These are phyloP conservation scores for Penicillium sp. DNA, from an alignment of 2,329 filamentous ascomycete species.

Conservation along the genomic window DNA sequence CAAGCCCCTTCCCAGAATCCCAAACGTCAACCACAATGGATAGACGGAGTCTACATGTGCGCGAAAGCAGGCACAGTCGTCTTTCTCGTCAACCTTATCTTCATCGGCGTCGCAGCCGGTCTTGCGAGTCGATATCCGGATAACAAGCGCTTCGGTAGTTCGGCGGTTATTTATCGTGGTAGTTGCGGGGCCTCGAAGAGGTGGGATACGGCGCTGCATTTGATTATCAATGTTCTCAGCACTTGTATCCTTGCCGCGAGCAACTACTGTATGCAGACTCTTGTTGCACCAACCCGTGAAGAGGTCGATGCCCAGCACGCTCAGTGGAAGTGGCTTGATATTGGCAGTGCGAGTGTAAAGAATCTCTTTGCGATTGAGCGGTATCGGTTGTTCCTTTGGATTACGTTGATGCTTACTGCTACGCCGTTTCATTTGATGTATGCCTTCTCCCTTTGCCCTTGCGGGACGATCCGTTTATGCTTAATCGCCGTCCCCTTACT, in stretches of 20 bases:
- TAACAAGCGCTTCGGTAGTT: background rate
- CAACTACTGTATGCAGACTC: constrained; percentile 58
- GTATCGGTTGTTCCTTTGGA: constrained; percentile 25
- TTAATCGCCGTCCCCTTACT: background rate
- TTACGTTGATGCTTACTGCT: constrained; percentile 10
- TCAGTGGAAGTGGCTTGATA: constrained; percentile 43
- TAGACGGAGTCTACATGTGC: constrained; percentile 8
- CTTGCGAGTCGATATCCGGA: constrained; percentile 2
- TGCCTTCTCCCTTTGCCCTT: background rate
- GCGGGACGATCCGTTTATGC: too few relatives aligned
- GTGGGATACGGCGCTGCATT: constrained; percentile 39
- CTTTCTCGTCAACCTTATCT: constrained; percentile 5
- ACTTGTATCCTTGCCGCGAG: constrained; percentile 52
- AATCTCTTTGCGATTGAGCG: constrained; percentile 36
- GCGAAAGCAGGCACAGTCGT: background rate
- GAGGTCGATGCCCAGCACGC: constrained; percentile 8
- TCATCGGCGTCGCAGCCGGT: constrained; percentile 4
- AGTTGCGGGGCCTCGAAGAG: background rate
- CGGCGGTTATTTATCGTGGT: background rate
- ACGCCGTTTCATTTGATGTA: constrained; percentile 25
- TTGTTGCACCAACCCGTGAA: constrained; percentile 54
- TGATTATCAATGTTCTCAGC: constrained; percentile 55
- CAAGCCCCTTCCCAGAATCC: background rate
- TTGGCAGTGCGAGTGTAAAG: constrained; percentile 43
- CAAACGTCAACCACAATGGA: background rate